Conservation (phyloP, 192 early-diverging fungal genomes). For the Podila verticillata region DNA sequence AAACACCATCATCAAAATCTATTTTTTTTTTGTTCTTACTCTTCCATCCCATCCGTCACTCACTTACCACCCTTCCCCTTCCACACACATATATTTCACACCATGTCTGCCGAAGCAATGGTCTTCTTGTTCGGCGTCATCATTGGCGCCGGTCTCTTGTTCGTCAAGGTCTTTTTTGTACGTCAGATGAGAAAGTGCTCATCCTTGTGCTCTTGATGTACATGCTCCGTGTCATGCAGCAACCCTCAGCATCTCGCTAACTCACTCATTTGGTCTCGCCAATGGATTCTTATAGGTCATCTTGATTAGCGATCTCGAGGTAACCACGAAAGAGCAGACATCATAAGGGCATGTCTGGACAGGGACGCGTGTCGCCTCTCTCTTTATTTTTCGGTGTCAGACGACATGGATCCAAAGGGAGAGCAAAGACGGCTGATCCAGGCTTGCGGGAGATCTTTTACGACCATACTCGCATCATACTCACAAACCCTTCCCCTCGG, state of each 20-base stretch:
- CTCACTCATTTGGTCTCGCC: not conserved
- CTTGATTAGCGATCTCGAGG: conserved; percentile 51
- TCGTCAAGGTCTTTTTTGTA: conserved; percentile 97
- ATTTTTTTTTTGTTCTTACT: not conserved
- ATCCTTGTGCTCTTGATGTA: not conserved
- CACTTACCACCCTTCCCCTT: conserved; percentile 1
- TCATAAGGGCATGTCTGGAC: not conserved
- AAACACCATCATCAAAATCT: not conserved
- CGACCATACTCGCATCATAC: not conserved
- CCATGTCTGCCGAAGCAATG: conserved; percentile 70
- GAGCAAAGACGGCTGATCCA: too few species aligned
- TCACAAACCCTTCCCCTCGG: not conserved
- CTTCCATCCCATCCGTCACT: not conserved
- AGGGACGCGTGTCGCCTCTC: not conserved
- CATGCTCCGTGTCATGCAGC: not conserved
- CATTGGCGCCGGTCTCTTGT: conserved; percentile 91
- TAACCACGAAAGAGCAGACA: not conserved
- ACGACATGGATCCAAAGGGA: too few species aligned
- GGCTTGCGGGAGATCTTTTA: too few species aligned
- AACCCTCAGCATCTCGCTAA: not conserved
- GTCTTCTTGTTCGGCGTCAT: conserved; percentile 94
- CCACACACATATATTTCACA: conserved; percentile 8
- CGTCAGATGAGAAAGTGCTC: conserved; percentile 34
- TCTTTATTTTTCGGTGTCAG: not conserved
- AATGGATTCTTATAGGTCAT: conserved; percentile 26